Percentiles rank a stretch among this genome's conserved stretches.
Conservation (phyloP, 805 yeast genomes). For the Brettanomyces anomalus region DNA sequence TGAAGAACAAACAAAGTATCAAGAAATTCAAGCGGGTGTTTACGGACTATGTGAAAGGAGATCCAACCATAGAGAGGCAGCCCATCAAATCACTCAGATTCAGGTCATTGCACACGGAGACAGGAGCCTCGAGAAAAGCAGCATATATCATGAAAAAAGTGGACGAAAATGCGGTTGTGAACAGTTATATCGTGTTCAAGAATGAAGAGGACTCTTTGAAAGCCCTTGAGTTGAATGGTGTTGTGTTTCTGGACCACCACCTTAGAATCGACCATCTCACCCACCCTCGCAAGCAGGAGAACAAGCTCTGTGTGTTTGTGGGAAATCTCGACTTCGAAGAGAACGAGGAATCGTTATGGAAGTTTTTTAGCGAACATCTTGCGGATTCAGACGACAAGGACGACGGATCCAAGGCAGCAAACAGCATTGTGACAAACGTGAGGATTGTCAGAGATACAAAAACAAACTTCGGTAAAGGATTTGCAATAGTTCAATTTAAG, state of each 20-base stretch:
- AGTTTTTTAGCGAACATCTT: constrained; percentile 50
- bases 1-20: constrained; percentile 51
- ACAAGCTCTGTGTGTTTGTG: constrained; percentile 76
- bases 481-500: constrained; percentile 88
- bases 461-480: constrained; percentile 95
- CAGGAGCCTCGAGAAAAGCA: constrained; percentile 82
- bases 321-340: constrained; percentile 94
- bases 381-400: constrained; percentile 31
- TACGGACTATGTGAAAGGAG: constrained; percentile 18
- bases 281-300: constrained; percentile 81
- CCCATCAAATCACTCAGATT: constrained; percentile 71
- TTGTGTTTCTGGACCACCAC: constrained; percentile 62
- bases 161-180: constrained; percentile 68
- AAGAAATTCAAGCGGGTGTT: constrained; percentile 64
- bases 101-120: constrained; percentile 85
- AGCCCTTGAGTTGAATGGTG: constrained; percentile 50
- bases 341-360: constrained; percentile 83
- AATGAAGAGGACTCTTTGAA: constrained; percentile 40
- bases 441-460: constrained; percentile 86
- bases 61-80: constrained; percentile 24
- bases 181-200: constrained; percentile 79
- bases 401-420: constrained; percentile 19
- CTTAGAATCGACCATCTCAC: constrained; percentile 88
- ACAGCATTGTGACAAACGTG: constrained; percentile 62
- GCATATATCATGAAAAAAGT: constrained; percentile 78